Conservation (phyloP, 108 stramenopile species). For the Nitzschia palea region DNA sequence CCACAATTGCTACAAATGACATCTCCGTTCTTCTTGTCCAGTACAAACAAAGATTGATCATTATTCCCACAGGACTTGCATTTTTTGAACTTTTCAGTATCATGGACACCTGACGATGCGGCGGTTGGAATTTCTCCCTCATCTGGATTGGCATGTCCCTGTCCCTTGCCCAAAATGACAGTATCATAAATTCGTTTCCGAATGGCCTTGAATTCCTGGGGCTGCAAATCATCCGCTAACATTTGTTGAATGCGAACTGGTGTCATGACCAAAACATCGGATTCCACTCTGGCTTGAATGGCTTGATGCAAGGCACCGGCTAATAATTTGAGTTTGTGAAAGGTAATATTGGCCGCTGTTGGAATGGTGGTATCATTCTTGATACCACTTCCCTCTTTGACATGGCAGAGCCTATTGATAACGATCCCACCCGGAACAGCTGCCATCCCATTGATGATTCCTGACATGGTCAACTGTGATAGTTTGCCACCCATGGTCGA, state of each 20-base stretch:
- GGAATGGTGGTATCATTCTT: constrained; percentile 11
- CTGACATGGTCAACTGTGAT: constrained; percentile 64
- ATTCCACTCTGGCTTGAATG: constrained; percentile 53
- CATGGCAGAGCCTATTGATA: constrained; percentile 20
- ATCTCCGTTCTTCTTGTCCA: constrained; percentile 88
- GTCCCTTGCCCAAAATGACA: constrained; percentile 75
- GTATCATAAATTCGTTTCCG: constrained; percentile 84
- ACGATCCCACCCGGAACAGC: constrained; percentile 58
- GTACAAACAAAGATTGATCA: constrained; percentile 76
- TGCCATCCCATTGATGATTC: constrained; percentile 70
- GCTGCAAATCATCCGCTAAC: constrained; percentile 65
- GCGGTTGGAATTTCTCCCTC: constrained; percentile 49
- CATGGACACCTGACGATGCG: constrained; percentile 38
- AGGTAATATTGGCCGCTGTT: constrained; percentile 21
- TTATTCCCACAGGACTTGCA: constrained; percentile 84
- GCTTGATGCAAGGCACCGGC: constrained; percentile 34
- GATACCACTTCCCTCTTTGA: background rate
- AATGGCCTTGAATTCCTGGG: constrained; percentile 58
- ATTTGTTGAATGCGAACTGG: constrained; percentile 79
- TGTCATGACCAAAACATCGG: constrained; percentile 79
- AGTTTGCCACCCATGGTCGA: constrained; percentile 54
- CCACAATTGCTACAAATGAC: constrained; percentile 83
- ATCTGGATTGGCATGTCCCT: constrained; percentile 43
- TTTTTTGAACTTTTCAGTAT: constrained; percentile 64
- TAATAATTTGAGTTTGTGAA: constrained; percentile 14